phyloP scores from a whole-genome alignment of 225 moss, liverwort and hornwort species.

The Anthoceros angustus region DNA sequence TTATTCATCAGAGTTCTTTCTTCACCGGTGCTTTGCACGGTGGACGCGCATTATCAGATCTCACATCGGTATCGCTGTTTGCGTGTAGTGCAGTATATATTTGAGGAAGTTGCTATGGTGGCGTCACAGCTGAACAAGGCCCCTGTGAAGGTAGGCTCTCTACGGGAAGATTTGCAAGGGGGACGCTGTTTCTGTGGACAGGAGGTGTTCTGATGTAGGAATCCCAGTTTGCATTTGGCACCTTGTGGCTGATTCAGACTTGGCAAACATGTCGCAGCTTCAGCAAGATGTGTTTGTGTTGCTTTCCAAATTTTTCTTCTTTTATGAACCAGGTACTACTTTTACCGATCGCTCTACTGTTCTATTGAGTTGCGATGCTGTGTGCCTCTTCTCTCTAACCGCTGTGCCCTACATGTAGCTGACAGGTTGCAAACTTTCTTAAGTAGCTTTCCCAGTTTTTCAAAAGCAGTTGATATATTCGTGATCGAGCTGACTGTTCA shows the following conservation, averaged over 20 bases:
- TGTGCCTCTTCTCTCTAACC: neutral
- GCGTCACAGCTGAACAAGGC: conserved; percentile 30
- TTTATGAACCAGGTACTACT: conserved; percentile 65
- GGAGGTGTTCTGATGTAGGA: no score
- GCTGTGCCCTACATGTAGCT: conserved; percentile 18
- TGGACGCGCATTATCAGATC: no score
- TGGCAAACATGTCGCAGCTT: conserved; percentile 30
- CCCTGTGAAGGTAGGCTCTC: conserved; percentile 38
- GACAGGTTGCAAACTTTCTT: conserved; percentile 44
- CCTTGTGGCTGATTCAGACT: neutral
- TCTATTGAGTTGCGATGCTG: neutral
- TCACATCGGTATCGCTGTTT: neutral
- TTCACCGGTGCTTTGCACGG: neutral
- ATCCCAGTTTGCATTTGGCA: neutral
- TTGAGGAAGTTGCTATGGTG: conserved; percentile 60
- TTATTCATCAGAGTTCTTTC: neutral
- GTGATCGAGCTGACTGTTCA: conserved; percentile 90
- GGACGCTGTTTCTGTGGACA: no score
- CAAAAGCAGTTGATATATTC: conserved; percentile 62
- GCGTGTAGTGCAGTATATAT: conserved; percentile 38
- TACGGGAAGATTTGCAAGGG: no score
- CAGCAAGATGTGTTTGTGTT: conserved; percentile 66
- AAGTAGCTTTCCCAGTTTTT: conserved; percentile 37
- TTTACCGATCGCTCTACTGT: neutral
- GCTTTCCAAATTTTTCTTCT: conserved; percentile 78